phyloP scores from a whole-genome alignment of 768 basidiomycete species.

The Lyophyllum atratum region DNA sequence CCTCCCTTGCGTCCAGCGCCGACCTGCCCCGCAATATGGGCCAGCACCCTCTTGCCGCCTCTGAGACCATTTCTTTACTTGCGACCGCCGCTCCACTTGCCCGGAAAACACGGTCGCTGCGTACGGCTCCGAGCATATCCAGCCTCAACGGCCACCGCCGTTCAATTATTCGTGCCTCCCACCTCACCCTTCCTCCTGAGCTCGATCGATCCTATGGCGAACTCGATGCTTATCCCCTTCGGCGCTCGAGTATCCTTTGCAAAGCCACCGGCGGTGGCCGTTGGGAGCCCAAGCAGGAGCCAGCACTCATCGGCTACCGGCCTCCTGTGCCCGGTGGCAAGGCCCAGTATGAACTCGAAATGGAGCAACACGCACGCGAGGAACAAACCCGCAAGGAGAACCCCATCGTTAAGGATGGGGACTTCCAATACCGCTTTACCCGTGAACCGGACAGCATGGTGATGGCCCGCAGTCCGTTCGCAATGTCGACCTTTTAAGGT shows the following conservation, averaged over 20 bases:
- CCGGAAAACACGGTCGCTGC: constrained; percentile 31
- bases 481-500: constrained; percentile 62
- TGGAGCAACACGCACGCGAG: constrained; percentile 66
- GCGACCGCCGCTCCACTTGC: constrained; percentile 26
- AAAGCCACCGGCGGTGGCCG: constrained; percentile 81
- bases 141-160: constrained; percentile 35
- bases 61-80: constrained; percentile 22
- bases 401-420: constrained; percentile 66
- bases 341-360: constrained; percentile 66
- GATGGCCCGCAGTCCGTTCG: constrained; percentile 47
- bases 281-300: constrained; percentile 68
- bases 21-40: background rate
- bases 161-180: constrained; percentile 31
- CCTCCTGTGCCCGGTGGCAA: constrained; percentile 68
- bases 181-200: constrained; percentile 39
- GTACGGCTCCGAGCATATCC: constrained; percentile 33
- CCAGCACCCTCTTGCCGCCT: constrained; percentile 20
- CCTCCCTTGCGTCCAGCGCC: constrained; percentile 33
- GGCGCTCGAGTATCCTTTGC: constrained; percentile 65
- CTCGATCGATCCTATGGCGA: constrained; percentile 62
- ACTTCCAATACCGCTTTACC: constrained; percentile 67
- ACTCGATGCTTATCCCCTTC: constrained; percentile 73
- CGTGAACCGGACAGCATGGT: constrained; percentile 46
- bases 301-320: constrained; percentile 48
- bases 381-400: constrained; percentile 51